These are phyloP conservation scores for Fusarium pseudonygamai DNA, from an alignment of 2,329 filamentous ascomycete genomes.

Conservation along the genomic window DNA sequence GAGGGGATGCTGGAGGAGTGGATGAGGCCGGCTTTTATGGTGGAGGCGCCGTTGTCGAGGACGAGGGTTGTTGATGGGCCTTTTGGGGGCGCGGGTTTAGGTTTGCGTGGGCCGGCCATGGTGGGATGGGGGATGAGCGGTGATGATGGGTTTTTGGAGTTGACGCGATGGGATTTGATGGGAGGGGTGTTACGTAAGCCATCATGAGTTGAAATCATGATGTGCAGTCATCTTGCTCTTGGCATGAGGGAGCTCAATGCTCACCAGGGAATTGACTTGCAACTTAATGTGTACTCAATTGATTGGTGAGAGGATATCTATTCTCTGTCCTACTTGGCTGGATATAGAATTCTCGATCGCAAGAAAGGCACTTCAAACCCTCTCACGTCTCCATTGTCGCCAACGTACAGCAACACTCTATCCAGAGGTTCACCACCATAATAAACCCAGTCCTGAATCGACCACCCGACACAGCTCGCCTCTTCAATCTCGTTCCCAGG, in stretches of 20 bases:
- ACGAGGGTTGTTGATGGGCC: constrained; percentile 77
- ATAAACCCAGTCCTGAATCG: constrained; percentile 48
- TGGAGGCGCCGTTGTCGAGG: constrained; percentile 92
- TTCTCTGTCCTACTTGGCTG: not conserved
- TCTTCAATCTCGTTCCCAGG: constrained; percentile 35
- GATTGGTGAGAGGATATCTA: accelerated
- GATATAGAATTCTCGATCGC: constrained; percentile 40
- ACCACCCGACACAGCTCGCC: constrained; percentile 46
- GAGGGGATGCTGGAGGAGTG: constrained; percentile 56
- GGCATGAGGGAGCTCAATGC: not conserved
- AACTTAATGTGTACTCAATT: accelerated
- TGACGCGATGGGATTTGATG: constrained; percentile 28
- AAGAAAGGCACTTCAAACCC: constrained; percentile 49
- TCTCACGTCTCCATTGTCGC: constrained; percentile 37
- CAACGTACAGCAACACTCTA: constrained; percentile 40
- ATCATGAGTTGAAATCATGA: constrained; percentile 22
- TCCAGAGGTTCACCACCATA: constrained; percentile 49
- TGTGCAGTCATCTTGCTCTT: not conserved
- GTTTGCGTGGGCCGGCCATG: constrained; percentile 62
- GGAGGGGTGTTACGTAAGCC: constrained; percentile 33
- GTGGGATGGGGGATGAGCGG: not conserved
- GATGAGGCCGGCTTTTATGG: constrained; percentile 88
- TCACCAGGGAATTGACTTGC: accelerated
- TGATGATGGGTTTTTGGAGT: not conserved
- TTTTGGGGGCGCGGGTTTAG: constrained; percentile 60